Conservation (phyloP, 768 basidiomycete genomes). For the Amanita fuliginea region DNA sequence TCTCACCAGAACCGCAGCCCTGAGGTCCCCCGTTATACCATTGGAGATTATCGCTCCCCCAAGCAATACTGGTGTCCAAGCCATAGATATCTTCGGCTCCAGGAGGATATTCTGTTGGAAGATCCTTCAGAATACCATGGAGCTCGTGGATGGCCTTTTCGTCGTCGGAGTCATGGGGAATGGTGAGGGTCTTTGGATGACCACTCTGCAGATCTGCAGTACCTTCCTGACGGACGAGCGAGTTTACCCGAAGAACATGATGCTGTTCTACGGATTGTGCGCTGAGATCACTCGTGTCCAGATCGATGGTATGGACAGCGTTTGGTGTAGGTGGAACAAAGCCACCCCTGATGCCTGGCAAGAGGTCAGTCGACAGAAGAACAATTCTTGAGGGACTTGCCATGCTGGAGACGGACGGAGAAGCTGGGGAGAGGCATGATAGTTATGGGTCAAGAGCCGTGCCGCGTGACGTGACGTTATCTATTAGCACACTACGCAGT, state of each 20-base stretch:
- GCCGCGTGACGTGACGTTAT: conserved; percentile 5
- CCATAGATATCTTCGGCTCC: conserved; percentile 70
- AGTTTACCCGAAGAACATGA: conserved; percentile 27
- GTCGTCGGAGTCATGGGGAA: conserved; percentile 13
- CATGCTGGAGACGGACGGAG: conserved; percentile 50
- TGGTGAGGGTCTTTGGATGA: conserved; percentile 28
- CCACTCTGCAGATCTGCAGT: conserved; percentile 29
- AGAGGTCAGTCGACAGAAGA: not conserved
- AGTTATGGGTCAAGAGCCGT: not conserved
- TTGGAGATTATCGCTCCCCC: conserved; percentile 41
- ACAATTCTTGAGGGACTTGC: conserved; percentile 19
- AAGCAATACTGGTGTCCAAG: conserved; percentile 52
- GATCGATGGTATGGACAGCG: conserved; percentile 42
- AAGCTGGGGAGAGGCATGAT: conserved; percentile 41
- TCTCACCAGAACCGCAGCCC: conserved; percentile 46
- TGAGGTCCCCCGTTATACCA: conserved; percentile 55
- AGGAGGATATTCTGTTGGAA: conserved; percentile 45
- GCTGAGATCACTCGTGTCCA: conserved; percentile 14
- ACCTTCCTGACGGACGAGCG: conserved; percentile 38
- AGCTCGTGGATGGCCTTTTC: conserved; percentile 44
- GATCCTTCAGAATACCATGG: conserved; percentile 40
- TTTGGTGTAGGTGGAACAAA: conserved; percentile 59
- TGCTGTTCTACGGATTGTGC: not conserved
- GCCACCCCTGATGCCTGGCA: conserved; percentile 62
- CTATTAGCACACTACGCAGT: conserved; percentile 37